Evolutionary conservation across 1,284 basidiomycete species (phyloP).

Genomic region (Cutaneotrichosporon sp.): DNA sequence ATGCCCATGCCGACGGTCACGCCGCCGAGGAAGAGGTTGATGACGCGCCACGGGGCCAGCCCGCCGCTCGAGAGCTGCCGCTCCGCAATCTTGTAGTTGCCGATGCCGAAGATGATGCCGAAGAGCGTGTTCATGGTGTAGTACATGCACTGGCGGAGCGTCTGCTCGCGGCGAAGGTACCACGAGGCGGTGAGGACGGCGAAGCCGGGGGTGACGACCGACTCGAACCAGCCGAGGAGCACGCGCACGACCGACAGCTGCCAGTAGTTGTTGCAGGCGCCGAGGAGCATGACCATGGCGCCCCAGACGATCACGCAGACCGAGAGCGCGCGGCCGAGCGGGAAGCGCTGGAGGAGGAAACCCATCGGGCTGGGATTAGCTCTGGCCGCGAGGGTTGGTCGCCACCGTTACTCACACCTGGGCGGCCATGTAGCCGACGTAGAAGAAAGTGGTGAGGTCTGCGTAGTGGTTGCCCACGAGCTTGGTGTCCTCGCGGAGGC

Average conservation of each 20-base stretch:
- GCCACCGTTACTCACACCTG: conserved; percentile 14
- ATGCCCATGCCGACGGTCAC: conserved; percentile 24
- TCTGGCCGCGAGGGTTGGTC: too few species aligned
- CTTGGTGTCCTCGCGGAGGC: conserved; percentile 23
- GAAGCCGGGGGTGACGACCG: conserved; percentile 35
- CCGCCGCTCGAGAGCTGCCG: conserved; percentile 22
- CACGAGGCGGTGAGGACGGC: conserved; percentile 17
- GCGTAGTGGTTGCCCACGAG: conserved; percentile 26
- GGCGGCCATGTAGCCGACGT: conserved; percentile 29
- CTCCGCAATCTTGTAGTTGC: conserved; percentile 32
- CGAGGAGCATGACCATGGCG: conserved; percentile 27
- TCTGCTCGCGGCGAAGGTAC: conserved; percentile 19
- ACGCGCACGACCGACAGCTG: conserved; percentile 22
- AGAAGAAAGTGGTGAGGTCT: conserved; percentile 25
- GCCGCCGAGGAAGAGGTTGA: conserved; percentile 40
- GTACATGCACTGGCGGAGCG: conserved; percentile 25
- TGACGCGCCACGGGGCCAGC: conserved; percentile 32
- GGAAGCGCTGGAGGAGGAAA: conserved; percentile 29
- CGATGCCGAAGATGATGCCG: conserved; percentile 20
- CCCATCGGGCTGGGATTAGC: conserved; percentile 26
- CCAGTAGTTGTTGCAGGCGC: conserved; percentile 32
- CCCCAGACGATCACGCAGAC: conserved; percentile 28
- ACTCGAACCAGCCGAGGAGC: conserved; percentile 36
- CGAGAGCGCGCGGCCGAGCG: conserved; percentile 29
- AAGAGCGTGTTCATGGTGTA: conserved; percentile 37